phyloP scores from a whole-genome alignment of 2,329 filamentous ascomycete genomes.

The Beauveria varroae region DNA sequence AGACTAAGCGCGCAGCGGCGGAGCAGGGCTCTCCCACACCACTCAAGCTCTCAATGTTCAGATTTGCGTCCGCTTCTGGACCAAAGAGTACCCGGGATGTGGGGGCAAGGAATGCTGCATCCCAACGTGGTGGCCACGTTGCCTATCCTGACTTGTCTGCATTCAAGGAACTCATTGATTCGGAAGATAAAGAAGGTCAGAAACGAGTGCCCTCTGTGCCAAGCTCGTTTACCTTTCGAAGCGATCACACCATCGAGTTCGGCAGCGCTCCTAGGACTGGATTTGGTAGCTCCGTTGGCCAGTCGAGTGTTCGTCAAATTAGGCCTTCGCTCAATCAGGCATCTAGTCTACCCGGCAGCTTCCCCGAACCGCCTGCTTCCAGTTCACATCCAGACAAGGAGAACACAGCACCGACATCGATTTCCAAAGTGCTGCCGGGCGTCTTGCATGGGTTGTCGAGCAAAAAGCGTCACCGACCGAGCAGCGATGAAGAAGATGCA shows the following conservation, averaged over 20 bases:
- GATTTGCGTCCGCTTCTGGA: slow-evolving; percentile 23
- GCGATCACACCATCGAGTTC: slow-evolving; percentile 57
- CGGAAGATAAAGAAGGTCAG: slow-evolving; percentile 19
- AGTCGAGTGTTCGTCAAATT: slow-evolving; percentile 54
- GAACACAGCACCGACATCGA: slow-evolving; percentile 37
- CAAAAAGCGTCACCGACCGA: slow-evolving; percentile 58
- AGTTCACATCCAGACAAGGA: slow-evolving; percentile 44
- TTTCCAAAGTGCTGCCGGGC: slow-evolving; percentile 31
- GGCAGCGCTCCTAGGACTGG: slow-evolving; percentile 37
- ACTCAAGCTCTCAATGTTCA: slow-evolving; percentile 39
- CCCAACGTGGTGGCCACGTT: slow-evolving; percentile 25
- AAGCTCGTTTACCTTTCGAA: slow-evolving; percentile 58
- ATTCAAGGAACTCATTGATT: slow-evolving; percentile 25
- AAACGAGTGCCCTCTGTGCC: slow-evolving; percentile 35
- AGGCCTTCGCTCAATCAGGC: slow-evolving; percentile 40
- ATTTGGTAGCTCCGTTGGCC: slow-evolving; percentile 52
- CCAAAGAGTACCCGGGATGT: slow-evolving; percentile 21
- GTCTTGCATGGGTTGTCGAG: slow-evolving; percentile 56
- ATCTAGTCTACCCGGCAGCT: slow-evolving; percentile 47
- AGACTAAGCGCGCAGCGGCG: slow-evolving; percentile 45
- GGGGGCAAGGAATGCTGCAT: slow-evolving; percentile 19
- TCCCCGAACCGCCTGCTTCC: slow-evolving; percentile 32
- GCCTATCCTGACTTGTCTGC: slow-evolving; percentile 47
- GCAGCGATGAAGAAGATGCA: slow-evolving; percentile 48
- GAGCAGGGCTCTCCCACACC: slow-evolving; percentile 49